phyloP scores from a whole-genome alignment of 805 yeast species.

The Dipodascus albidus region DNA sequence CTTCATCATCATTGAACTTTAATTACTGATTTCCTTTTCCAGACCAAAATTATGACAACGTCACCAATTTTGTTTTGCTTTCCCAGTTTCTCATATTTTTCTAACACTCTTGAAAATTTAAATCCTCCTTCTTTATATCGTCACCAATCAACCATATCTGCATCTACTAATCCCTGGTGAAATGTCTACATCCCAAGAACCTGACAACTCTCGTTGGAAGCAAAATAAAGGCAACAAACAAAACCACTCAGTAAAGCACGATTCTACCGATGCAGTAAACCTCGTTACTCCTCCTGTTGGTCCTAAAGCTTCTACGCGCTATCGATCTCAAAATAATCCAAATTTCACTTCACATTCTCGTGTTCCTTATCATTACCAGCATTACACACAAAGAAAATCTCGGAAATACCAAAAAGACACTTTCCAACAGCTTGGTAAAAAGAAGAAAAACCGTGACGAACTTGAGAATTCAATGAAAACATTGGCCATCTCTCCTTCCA shows the following conservation, averaged over 20 bases:
- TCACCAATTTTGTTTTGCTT: background rate
- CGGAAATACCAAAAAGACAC: background rate
- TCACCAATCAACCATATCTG: too few species aligned
- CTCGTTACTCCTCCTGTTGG: background rate
- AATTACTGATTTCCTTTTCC: background rate
- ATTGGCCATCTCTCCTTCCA: background rate
- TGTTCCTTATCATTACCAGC: background rate
- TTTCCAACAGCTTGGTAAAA: background rate
- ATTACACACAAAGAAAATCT: background rate
- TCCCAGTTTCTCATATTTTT: background rate
- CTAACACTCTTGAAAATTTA: background rate
- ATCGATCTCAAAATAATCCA: background rate
- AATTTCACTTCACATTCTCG: background rate
- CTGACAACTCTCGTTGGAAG: background rate
- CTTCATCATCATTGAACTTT: too few species aligned
- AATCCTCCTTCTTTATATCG: background rate
- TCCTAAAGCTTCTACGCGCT: background rate
- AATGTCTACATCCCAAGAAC: background rate
- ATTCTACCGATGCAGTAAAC: background rate
- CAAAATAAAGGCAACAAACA: background rate
- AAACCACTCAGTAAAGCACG: background rate
- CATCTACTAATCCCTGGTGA: background rate
- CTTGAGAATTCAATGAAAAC: background rate
- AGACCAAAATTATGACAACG: background rate
- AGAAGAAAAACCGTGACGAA: background rate